Evolutionary conservation across 768 basidiomycete species (phyloP), one percentile per base, ranked within the genome.

Genomic region (Tricholoma flavovirens): DNA sequence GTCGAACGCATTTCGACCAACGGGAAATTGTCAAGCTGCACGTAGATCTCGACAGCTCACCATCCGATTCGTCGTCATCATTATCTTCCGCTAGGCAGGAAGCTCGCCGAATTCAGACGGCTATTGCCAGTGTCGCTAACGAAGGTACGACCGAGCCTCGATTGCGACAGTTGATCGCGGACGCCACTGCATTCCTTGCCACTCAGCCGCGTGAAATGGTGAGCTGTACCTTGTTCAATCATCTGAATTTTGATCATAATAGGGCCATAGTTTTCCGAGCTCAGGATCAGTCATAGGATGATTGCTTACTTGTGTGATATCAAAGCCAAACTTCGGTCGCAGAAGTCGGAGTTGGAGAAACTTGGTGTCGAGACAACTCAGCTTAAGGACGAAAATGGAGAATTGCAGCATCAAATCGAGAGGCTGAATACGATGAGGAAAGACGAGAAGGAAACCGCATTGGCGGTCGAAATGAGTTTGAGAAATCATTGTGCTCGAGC

Each of bases 21-120:
- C 62, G 70, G 14, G 72, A 79, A 9, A 65, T 79, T 45, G 73
- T 81, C 46, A 80, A 73, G 67, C 78, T 90, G 50, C 86, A 86
- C 65, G 67, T 88, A 49, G 86, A 87, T 66, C 60, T 77, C 53
- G 77, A 82, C 48, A 68, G 56, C 53, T 62, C 65, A n/a, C 30
- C 57, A 22, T 54, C 53, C 26, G 36, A 63, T 19, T 33, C 26
- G 22, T 35, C 51, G 1, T 38, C 66, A 3, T 53, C 54, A 24
- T 61, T 59, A 49, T 58, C 71, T 4, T 70, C 74, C 53, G 69
- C 71, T 29, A 75, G 77, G 55, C 66, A 72, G 54, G 75, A 77
- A 56, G 78, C 82, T 9, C 77, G 77, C 24, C 69, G 74, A n/a
- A 71, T 88, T 5, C 80, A 83, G 51, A 71, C 77, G 51, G 74